Evolutionary conservation across 1,284 basidiomycete genomes (phyloP), one percentile per base, ranked within the genome.

Genomic region (Earliella scabrosa): DNA sequence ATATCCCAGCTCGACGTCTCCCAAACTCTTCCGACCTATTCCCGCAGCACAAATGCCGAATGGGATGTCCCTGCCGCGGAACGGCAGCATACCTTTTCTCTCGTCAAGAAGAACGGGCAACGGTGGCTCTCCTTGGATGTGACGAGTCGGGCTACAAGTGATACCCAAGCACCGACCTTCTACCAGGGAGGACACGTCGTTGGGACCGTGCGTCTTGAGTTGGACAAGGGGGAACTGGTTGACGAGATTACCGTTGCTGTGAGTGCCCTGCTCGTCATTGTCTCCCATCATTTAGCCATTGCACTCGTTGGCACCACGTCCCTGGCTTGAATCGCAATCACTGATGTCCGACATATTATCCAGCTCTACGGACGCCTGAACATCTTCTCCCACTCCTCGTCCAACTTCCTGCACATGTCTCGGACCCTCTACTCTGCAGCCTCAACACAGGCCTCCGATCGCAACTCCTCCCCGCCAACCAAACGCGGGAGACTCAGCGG

Each of bases 401-500:
- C 50, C 2, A 38, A 72, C 4, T 82, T 82, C 61, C 65, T 82
- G 29, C 66, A 75, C 31, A 65, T 74, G 9, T 68, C 71, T 18
- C 64, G 74, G n/a, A 52, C 50, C 1, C 31, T 68, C 1, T 69
- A 62, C 60, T 59, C 65, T 2, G 53, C 54, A 18, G 39, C n/a
- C 50, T 4, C 52, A 56, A 11, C 38, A 41, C 32, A 9, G 4
- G 36, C 13, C 29, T 27, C 5, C 23, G 21, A n/a, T n/a, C n/a
- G n/a, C n/a, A n/a, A n/a, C n/a, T n/a, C n/a, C n/a, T n/a, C n/a
- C n/a, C n/a, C n/a, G n/a, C n/a, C n/a, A n/a, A n/a, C 55, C 61
- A 66, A 39, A 52, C 80, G 38, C 76, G 80, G 78, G 32, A 82
- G 77, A 59, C 63, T 84, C 29, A 68, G 70, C 20, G 80, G 82